Evolutionary conservation across 1,284 basidiomycete species (phyloP), one percentile per base, ranked within the genome.

Genomic region (Melampsora larici-populina): DNA sequence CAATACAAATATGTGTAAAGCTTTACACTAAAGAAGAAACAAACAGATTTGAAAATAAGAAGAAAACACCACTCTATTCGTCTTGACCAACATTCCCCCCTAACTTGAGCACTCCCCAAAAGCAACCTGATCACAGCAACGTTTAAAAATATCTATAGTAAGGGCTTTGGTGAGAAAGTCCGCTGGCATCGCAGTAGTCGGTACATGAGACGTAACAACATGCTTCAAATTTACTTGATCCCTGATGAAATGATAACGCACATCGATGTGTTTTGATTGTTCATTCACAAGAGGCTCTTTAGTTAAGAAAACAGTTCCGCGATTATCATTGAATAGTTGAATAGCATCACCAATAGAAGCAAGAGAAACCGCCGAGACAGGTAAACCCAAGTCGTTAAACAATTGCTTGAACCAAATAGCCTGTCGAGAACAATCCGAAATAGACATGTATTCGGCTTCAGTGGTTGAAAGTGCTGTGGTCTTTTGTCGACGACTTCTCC

Each of bases 241-340:
- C 8, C 64, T 15, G 15, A 66, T 15, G 29, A 9, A 66, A 18
- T 36, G 64, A 66, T 33, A 66, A 31, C 64, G 15, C 7, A 66
- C 33, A 17, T 66, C 64, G 33, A 66, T 66, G 33, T 66, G n/a
- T 66, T 66, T 66, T 31, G 64, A 66, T 31, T 66, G 8, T 33
- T 31, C 29, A 36, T 66, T 66, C 18, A 66, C 13, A 13, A n/a
- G 26, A 8, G 24, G 17, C 64, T 66, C 64, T 15, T 66, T 66
- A 9, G 29, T 31, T 7, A 66, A 13, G 24, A 40, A 33, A 11
- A 66, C 29, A 9, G 64, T 29, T 15, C n/a, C n/a, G n/a, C n/a
- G n/a, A n/a, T n/a, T n/a, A n/a, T n/a, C n/a, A n/a, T n/a, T n/a
- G n/a, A n/a, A n/a, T 31, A 31, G 33, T 66, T 66, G 33, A 31